Conservation (phyloP, 768 basidiomycete genomes). For the Crepidotus variabilis region DNA sequence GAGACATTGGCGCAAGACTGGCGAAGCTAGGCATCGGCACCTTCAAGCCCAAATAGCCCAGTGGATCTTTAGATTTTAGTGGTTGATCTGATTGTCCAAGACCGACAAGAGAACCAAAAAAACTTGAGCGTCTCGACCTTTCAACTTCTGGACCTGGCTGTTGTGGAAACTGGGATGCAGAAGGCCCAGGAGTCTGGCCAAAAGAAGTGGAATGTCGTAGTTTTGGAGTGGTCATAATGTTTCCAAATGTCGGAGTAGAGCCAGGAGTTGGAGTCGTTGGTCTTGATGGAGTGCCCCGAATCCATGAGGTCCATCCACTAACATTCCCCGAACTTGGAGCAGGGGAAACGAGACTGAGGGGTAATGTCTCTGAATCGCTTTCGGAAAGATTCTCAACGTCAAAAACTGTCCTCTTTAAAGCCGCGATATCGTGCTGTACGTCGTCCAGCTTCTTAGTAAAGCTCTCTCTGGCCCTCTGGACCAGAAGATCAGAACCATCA, state of each 20-base stretch:
- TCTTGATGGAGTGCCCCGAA: conserved; percentile 37
- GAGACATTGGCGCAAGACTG: conserved; percentile 1
- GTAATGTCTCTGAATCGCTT: conserved; percentile 8
- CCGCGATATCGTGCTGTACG: conserved; percentile 72
- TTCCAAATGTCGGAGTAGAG: conserved; percentile 59
- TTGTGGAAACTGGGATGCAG: neutral
- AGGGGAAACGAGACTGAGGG: conserved; percentile 2
- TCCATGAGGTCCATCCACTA: conserved; percentile 53
- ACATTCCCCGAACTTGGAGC: neutral
- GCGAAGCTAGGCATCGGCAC: conserved; percentile 56
- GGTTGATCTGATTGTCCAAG: conserved; percentile 9
- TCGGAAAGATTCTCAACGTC: conserved; percentile 29
- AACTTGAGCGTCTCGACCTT: conserved; percentile 10
- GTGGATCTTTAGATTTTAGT: conserved; percentile 28
- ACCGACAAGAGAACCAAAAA: conserved; percentile 9
- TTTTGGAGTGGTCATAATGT: conserved; percentile 64
- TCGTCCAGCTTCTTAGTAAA: conserved; percentile 66
- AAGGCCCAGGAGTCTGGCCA: conserved; percentile 8
- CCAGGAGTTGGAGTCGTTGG: conserved; percentile 34
- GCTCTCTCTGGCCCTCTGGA: conserved; percentile 40
- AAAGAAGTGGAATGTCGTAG: conserved; percentile 45
- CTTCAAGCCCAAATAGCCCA: conserved; percentile 45
- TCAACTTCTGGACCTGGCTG: neutral
- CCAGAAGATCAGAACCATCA: conserved; percentile 44
- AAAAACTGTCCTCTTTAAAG: conserved; percentile 57